Conservation (phyloP, 148 eudicot species). For the Bassia scoparia region DNA sequence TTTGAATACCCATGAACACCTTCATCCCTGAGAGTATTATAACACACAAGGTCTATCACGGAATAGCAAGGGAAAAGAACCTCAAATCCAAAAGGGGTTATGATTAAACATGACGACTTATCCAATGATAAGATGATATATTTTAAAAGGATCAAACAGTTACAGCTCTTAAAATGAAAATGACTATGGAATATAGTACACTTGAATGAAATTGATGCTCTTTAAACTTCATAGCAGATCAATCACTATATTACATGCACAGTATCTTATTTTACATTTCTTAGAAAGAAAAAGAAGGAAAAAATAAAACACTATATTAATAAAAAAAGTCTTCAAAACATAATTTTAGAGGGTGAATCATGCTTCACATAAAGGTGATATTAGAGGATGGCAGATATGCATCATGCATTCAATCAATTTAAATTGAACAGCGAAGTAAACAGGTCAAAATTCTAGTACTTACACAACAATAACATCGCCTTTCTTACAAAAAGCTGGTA, state of each 20-base stretch:
- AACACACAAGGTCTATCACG: not conserved
- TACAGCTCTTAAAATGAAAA: not conserved
- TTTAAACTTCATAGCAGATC: not conserved
- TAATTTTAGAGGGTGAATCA: not conserved
- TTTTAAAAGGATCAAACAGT: not conserved
- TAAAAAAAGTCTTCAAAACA: no score
- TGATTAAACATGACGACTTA: conserved; percentile 1
- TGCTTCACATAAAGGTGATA: not conserved
- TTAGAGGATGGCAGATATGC: no score
- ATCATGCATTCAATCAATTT: not conserved
- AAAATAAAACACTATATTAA: no score
- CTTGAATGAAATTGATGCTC: not conserved
- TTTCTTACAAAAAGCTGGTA: conserved; percentile 95
- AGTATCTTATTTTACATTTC: no score
- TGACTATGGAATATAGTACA: not conserved
- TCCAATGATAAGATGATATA: not conserved
- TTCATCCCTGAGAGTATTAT: conserved; percentile 57
- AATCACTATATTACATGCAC: no score
- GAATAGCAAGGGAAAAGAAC: not conserved
- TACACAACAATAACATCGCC: conserved; percentile 89
- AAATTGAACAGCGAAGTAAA: not conserved
- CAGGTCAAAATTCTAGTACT: conserved; percentile 36
- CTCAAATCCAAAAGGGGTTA: not conserved
- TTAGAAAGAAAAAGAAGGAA: no score
- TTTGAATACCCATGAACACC: conserved; percentile 98